Evolutionary conservation across 495 filamentous ascomycete species (phyloP).

Genomic region (Talaromyces wortmannii): DNA sequence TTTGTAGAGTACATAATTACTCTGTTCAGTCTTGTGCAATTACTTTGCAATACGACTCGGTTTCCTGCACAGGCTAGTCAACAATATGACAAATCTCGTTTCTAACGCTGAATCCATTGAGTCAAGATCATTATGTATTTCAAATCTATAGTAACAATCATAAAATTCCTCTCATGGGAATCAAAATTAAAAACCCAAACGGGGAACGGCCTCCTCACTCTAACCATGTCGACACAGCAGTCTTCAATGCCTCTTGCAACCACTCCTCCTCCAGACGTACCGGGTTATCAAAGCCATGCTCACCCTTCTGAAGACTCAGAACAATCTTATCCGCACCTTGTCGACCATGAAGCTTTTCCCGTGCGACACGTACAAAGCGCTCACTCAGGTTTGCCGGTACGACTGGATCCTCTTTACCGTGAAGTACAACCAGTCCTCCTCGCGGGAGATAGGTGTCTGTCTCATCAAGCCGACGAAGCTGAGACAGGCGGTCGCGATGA

Average conservation of each 20-base stretch:
- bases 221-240: conserved; percentile 15
- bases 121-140: no score
- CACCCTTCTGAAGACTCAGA: conserved; percentile 13
- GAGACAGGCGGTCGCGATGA: conserved; percentile 10
- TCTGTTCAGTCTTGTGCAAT: no score
- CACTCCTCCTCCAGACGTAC: conserved; percentile 13
- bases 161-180: no score
- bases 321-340: conserved; percentile 11
- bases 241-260: conserved; percentile 11
- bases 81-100: no score
- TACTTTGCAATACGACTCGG: no score
- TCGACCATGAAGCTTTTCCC: conserved; percentile 9
- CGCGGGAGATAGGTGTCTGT: conserved; percentile 9
- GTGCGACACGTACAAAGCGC: conserved; percentile 16
- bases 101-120: no score
- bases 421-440: conserved; percentile 19
- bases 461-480: conserved; percentile 11
- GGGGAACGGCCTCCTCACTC: conserved; percentile 4
- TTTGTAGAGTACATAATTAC: no score
- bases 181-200: no score
- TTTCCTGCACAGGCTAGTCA: no score
- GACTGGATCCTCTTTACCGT: conserved; percentile 15
- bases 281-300: conserved; percentile 21
- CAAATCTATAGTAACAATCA: no score
- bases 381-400: conserved; percentile 14